Evolutionary conservation across 2,329 filamentous ascomycete genomes (phyloP).

Genomic region (Beauveria australis): DNA sequence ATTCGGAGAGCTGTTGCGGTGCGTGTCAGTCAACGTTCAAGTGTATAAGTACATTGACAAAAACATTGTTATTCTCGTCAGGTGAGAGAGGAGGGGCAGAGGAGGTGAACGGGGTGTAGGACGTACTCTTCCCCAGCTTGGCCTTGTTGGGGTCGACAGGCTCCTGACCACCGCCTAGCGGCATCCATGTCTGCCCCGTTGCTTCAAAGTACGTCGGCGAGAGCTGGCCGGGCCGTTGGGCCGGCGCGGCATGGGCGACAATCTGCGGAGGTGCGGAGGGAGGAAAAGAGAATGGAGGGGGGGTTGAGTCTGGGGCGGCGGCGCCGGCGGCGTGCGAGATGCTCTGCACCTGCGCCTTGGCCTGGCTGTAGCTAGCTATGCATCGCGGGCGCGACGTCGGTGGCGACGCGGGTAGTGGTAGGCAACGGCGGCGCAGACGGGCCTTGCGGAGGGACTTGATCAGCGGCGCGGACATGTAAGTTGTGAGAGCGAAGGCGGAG

Average conservation of each 20-base stretch:
- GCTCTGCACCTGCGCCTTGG: slow-evolving; percentile 23
- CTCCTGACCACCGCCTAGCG: slow-evolving; percentile 22
- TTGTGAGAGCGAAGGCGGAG: too few species aligned
- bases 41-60: background rate
- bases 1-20: slow-evolving; percentile 48
- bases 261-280: slow-evolving; percentile 1
- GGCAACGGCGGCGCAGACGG: background rate
- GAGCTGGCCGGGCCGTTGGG: slow-evolving; percentile 5
- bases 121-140: slow-evolving; percentile 55
- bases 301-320: background rate
- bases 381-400: slow-evolving; percentile 14
- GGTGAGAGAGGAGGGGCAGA: background rate
- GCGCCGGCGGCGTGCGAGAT: slow-evolving; percentile 1
- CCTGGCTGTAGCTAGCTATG: slow-evolving; percentile 22
- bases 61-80: too few species aligned
- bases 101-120: background rate
- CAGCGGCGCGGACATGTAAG: background rate
- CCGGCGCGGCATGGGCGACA: slow-evolving; percentile 6
- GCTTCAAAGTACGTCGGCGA: slow-evolving; percentile 25
- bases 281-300: background rate
- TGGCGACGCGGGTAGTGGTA: background rate
- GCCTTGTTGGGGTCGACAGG: slow-evolving; percentile 48
- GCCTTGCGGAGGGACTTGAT: background rate
- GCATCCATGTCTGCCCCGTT: slow-evolving; percentile 22
- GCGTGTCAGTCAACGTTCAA: slow-evolving; percentile 5